Evolutionary conservation across 2,329 filamentous ascomycete genomes (phyloP).

Genomic region (Cytospora paraplurivora): DNA sequence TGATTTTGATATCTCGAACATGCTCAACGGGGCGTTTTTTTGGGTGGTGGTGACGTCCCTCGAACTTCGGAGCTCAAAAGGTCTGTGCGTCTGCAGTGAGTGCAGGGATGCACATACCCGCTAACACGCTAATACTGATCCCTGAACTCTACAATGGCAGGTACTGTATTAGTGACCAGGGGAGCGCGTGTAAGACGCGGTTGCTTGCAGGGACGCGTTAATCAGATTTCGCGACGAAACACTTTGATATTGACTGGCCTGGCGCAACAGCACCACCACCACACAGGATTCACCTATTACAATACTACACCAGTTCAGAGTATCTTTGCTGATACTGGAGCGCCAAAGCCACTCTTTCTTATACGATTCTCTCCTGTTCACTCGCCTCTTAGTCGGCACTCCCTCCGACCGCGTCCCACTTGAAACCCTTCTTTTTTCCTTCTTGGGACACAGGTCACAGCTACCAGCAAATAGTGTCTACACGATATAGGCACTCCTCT

Average conservation of each 20-base stretch:
- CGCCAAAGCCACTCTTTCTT: neutral
- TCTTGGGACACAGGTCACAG: neutral
- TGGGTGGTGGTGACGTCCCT: slow-evolving; percentile 5
- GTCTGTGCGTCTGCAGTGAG: slow-evolving; percentile 22
- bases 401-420: neutral
- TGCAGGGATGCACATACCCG: slow-evolving; percentile 11
- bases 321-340: neutral
- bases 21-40: neutral
- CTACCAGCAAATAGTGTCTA: neutral
- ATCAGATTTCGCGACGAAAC: slow-evolving; percentile 19
- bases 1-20: neutral
- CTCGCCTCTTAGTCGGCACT: neutral
- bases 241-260: slow-evolving; percentile 24
- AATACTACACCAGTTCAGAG: slow-evolving; percentile 9
- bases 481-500: neutral
- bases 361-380: neutral
- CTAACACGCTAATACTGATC: slow-evolving; percentile 7
- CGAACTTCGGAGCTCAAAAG: slow-evolving; percentile 12
- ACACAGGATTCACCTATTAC: slow-evolving; percentile 17
- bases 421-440: neutral
- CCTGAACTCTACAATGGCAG: neutral
- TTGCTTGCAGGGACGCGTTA: slow-evolving; percentile 25
- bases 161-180: slow-evolving; percentile 3
- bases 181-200: slow-evolving; percentile 27
- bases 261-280: slow-evolving; percentile 12